Conservation (phyloP, 306 rosid genomes). For the Trifolium pratense region DNA sequence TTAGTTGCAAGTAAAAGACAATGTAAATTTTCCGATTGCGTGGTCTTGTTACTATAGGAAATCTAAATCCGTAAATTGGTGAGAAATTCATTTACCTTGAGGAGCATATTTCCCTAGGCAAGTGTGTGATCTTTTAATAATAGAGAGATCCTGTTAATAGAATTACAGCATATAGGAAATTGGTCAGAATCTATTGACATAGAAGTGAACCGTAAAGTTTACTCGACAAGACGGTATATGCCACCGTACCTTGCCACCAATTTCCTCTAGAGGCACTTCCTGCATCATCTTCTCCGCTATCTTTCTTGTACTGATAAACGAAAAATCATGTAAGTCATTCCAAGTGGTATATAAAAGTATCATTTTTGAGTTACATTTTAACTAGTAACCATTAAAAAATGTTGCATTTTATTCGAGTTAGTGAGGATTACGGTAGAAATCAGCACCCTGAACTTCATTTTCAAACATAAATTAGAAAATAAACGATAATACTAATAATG, state of each 20-base stretch:
- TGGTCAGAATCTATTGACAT: constrained; percentile 22
- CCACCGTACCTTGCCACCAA: constrained; percentile 85
- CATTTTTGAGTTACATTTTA: too few relatives aligned
- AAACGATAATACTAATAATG: neutral
- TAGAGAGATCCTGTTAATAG: constrained; percentile 72
- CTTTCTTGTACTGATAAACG: constrained; percentile 62
- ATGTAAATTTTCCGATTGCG: neutral
- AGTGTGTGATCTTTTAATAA: constrained; percentile 53
- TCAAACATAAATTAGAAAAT: neutral
- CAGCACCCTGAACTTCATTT: too few relatives aligned
- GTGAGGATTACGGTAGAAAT: neutral
- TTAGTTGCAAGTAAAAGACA: neutral
- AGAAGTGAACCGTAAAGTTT: constrained; percentile 12
- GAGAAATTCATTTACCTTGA: constrained; percentile 51
- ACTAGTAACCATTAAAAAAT: too few relatives aligned
- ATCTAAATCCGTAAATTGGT: neutral
- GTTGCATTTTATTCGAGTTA: constrained; percentile 9
- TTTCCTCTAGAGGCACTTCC: constrained; percentile 87
- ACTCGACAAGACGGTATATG: neutral
- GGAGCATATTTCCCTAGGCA: constrained; percentile 42
- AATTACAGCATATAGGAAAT: constrained; percentile 3
- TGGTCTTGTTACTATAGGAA: neutral
- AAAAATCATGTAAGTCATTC: constrained; percentile 17
- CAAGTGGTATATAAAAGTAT: neutral
- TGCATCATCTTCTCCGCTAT: constrained; percentile 74